Conservation (phyloP, 768 basidiomycete genomes). For the Punctularia strigosozonata region DNA sequence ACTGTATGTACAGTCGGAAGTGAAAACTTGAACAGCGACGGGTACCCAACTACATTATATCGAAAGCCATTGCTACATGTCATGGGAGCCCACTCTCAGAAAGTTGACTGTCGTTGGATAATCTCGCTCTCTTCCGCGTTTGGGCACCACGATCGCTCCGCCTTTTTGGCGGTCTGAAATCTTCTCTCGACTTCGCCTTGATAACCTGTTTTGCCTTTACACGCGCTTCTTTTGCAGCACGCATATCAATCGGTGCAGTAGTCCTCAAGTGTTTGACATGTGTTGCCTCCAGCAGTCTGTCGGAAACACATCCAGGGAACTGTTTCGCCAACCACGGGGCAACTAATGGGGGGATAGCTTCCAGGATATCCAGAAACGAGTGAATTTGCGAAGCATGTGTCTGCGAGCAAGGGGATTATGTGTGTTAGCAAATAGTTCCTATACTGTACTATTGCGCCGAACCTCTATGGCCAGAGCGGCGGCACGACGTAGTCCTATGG, state of each 20-base stretch:
- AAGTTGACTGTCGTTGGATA: too few species aligned
- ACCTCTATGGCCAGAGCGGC: conserved; percentile 63
- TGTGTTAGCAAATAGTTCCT: neutral
- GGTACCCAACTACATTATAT: too few species aligned
- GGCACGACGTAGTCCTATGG: conserved; percentile 53
- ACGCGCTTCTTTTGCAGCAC: conserved; percentile 48
- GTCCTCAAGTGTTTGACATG: conserved; percentile 77
- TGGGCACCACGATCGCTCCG: too few species aligned
- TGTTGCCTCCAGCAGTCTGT: conserved; percentile 42
- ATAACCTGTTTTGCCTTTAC: conserved; percentile 35
- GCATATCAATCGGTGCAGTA: conserved; percentile 71
- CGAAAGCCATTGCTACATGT: too few species aligned
- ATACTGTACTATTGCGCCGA: conserved; percentile 14
- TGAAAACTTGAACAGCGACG: too few species aligned
- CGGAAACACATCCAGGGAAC: conserved; percentile 6
- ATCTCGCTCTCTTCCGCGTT: too few species aligned
- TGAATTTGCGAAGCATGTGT: conserved; percentile 26
- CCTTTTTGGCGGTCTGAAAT: too few species aligned
- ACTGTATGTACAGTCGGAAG: too few species aligned
- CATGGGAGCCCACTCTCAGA: too few species aligned
- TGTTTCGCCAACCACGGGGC: conserved; percentile 55
- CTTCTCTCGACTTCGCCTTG: too few species aligned
- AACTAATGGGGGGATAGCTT: conserved; percentile 38
- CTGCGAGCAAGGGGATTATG: conserved; percentile 18
- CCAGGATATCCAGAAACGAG: conserved; percentile 26